Percentiles rank a stretch among this genome's conserved stretches.
Evolutionary conservation across 2,329 filamentous ascomycete genomes (phyloP).

Genomic region (Fusarium scirpi): DNA sequence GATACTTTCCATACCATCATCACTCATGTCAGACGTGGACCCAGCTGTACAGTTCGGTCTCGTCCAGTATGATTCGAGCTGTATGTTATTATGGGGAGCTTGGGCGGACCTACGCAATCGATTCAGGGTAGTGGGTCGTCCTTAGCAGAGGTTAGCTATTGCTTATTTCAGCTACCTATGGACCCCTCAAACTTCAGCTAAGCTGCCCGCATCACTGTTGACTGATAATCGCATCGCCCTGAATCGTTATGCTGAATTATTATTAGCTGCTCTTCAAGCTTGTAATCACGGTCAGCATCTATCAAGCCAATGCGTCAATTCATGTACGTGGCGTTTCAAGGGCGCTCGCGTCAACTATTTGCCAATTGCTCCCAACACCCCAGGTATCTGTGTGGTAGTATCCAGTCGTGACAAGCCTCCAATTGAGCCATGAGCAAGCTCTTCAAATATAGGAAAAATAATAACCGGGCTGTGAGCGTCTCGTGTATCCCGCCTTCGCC

Average conservation of each 20-base stretch:
- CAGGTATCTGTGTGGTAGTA: constrained; percentile 42
- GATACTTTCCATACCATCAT: neutral
- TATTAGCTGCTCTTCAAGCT: neutral
- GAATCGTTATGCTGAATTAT: neutral
- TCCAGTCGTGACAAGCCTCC: constrained; percentile 15
- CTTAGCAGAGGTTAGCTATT: constrained; percentile 10
- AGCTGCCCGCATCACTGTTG: neutral
- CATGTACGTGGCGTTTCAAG: constrained; percentile 29
- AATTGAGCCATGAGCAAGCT: constrained; percentile 20
- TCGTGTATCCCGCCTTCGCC: constrained; percentile 44
- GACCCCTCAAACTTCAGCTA: constrained; percentile 6
- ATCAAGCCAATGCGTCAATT: constrained; percentile 33
- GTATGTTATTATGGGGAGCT: constrained; percentile 30
- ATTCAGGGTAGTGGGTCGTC: neutral
- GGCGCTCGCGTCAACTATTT: constrained; percentile 15
- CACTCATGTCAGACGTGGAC: constrained; percentile 35
- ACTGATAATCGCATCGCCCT: neutral
- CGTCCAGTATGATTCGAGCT: neutral
- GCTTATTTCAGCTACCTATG: constrained; percentile 34
- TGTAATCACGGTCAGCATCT: constrained; percentile 1
- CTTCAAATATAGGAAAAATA: constrained; percentile 5
- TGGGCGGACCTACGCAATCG: constrained; percentile 14
- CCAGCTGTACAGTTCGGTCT: neutral
- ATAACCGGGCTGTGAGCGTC: constrained; percentile 37
- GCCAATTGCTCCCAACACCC: constrained; percentile 33